phyloP scores from a whole-genome alignment of 2,329 filamentous ascomycete species.

The Didymella exigua region DNA sequence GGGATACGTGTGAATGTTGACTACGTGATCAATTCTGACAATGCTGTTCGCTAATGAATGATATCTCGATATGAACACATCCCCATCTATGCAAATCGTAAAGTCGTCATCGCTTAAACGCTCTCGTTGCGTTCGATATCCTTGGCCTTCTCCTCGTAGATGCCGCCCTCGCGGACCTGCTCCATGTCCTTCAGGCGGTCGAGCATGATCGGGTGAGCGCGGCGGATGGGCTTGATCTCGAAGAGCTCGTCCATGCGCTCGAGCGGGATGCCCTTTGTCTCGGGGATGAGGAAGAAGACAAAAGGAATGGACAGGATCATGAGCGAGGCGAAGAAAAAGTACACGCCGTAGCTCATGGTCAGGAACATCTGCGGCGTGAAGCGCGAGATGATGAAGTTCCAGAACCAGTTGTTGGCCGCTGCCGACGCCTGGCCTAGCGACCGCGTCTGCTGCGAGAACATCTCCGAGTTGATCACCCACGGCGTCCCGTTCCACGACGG shows the following conservation, averaged over 20 bases:
- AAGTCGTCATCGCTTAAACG: constrained; percentile 1
- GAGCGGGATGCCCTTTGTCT: constrained; percentile 54
- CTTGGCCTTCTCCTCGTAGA: constrained; percentile 16
- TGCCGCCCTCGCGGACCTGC: constrained; percentile 27
- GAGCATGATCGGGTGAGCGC: constrained; percentile 49
- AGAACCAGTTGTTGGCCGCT: constrained; percentile 72
- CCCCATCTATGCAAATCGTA: too few relatives aligned
- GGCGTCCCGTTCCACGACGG: constrained; percentile 74
- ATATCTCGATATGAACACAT: too few relatives aligned
- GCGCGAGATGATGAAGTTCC: constrained; percentile 70
- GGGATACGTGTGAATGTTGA: too few relatives aligned
- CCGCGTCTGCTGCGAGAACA: constrained; percentile 73
- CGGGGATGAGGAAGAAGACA: constrained; percentile 52
- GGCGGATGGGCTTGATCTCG: constrained; percentile 49
- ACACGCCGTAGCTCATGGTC: constrained; percentile 52
- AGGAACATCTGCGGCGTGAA: constrained; percentile 70
- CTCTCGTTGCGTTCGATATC: constrained; percentile 15
- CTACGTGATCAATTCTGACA: too few relatives aligned
- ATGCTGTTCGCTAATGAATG: too few relatives aligned
- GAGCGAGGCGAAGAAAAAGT: constrained; percentile 57
- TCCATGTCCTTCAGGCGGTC: constrained; percentile 47
- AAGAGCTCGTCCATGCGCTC: constrained; percentile 56
- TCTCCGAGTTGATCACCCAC: constrained; percentile 76
- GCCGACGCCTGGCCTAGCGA: constrained; percentile 72
- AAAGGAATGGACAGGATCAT: constrained; percentile 54